Evolutionary conservation across 1,284 basidiomycete species (phyloP).

Genomic region (Bjerkandera adusta): DNA sequence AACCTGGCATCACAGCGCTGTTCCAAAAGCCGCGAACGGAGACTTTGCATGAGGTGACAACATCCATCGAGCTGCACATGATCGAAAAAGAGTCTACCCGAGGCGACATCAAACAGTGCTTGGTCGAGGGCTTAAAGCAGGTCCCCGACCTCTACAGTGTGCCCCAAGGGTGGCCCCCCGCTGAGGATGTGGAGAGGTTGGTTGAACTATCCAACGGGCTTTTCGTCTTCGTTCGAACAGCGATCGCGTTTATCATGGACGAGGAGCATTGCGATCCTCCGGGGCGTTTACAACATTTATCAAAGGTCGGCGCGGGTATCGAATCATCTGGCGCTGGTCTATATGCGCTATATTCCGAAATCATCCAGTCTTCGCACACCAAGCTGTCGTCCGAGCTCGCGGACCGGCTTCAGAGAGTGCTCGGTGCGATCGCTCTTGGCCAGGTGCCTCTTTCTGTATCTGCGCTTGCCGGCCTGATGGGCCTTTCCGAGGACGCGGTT

Average conservation of each 20-base stretch:
- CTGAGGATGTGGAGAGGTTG: slow-evolving; percentile 13
- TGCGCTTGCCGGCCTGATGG: neutral
- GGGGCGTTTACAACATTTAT: too few relatives aligned
- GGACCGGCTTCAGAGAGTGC: neutral
- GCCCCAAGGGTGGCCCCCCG: slow-evolving; percentile 15
- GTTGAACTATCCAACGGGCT: slow-evolving; percentile 17
- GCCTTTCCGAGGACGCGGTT: neutral
- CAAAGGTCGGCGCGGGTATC: too few relatives aligned
- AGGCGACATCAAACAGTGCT: slow-evolving; percentile 20
- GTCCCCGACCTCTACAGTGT: slow-evolving; percentile 9
- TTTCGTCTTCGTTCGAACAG: slow-evolving; percentile 26
- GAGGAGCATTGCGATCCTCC: neutral
- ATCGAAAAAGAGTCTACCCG: slow-evolving; percentile 13
- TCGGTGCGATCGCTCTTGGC: neutral
- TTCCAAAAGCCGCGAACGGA: slow-evolving; percentile 10
- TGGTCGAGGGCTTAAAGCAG: slow-evolving; percentile 6
- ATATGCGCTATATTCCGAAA: neutral
- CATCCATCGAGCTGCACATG: slow-evolving; percentile 20
- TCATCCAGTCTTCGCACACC: neutral
- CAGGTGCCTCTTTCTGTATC: neutral
- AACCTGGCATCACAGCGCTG: slow-evolving; percentile 15
- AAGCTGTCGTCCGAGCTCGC: neutral
- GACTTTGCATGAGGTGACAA: slow-evolving; percentile 3
- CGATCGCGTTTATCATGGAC: slow-evolving; percentile 19
- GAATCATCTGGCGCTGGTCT: neutral